Evolutionary conservation across 192 early-diverging fungal species (phyloP).

Genomic region (Rhizophlyctis rosea): DNA sequence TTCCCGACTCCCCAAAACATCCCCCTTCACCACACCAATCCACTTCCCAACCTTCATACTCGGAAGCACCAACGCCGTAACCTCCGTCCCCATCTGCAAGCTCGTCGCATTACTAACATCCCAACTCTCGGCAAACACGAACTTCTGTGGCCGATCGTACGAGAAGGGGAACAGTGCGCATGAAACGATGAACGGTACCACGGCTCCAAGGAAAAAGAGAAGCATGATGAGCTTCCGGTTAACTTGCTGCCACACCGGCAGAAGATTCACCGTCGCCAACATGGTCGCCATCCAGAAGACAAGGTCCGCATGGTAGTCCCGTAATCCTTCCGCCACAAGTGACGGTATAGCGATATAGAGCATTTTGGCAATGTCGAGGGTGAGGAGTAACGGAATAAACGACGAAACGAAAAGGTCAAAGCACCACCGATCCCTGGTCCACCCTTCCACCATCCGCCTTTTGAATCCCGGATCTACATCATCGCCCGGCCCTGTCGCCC

Average conservation of each 20-base stretch:
- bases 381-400: conserved; percentile 16
- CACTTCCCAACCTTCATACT: conserved; percentile 2
- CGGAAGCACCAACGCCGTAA: neutral
- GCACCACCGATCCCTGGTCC: conserved; percentile 28
- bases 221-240: conserved; percentile 19
- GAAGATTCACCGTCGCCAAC: conserved; percentile 25
- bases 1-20: too few relatives aligned
- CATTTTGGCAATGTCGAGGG: conserved; percentile 9
- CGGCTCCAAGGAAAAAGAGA: conserved; percentile 10
- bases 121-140: conserved; percentile 2
- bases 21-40: too few relatives aligned
- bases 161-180: conserved; percentile 29
- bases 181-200: conserved; percentile 9
- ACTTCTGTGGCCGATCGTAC: conserved; percentile 20
- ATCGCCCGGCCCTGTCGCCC: too few relatives aligned
- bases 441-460: too few relatives aligned
- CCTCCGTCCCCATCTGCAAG: too few relatives aligned
- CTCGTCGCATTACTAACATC: conserved; percentile 5
- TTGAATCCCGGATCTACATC: too few relatives aligned
- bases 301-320: conserved; percentile 25
- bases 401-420: conserved; percentile 14
- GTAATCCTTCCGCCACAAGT: conserved; percentile 20
- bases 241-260: conserved; percentile 33
- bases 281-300: conserved; percentile 22
- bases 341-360: conserved; percentile 17